Evolutionary conservation across 495 filamentous ascomycete genomes (phyloP).

Genomic region (Xylaria scruposa): DNA sequence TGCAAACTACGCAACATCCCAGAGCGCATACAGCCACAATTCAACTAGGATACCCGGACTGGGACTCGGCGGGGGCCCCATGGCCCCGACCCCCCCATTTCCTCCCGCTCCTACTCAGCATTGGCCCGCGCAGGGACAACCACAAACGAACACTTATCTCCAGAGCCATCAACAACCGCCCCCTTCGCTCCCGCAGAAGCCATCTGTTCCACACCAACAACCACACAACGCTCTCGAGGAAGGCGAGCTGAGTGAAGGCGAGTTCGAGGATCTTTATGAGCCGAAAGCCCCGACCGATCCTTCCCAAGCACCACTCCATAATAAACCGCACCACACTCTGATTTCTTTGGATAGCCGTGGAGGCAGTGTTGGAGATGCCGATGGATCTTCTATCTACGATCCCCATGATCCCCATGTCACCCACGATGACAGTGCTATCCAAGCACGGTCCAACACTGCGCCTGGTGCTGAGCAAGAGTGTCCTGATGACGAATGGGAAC

Average conservation of each 20-base stretch:
- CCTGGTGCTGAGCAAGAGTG: constrained; percentile 35
- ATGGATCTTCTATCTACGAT: constrained; percentile 42
- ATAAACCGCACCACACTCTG: constrained; percentile 20
- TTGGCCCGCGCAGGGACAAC: constrained; percentile 29
- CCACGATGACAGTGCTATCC: constrained; percentile 27
- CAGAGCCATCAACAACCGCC: constrained; percentile 17
- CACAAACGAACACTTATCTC: constrained; percentile 11
- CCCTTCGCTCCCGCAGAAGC: constrained; percentile 19
- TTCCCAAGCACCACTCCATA: constrained; percentile 26
- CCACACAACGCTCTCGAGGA: constrained; percentile 61
- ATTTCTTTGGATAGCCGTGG: constrained; percentile 27
- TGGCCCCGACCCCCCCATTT: constrained; percentile 13
- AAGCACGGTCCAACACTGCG: constrained; percentile 29
- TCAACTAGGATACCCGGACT: constrained; percentile 51
- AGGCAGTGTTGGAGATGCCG: constrained; percentile 36
- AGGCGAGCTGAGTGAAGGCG: constrained; percentile 75
- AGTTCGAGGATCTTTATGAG: constrained; percentile 58
- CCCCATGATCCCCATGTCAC: constrained; percentile 30
- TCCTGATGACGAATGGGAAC: constrained; percentile 40
- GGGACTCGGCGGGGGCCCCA: constrained; percentile 35
- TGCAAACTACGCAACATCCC: constrained; percentile 36
- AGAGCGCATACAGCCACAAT: constrained; percentile 49
- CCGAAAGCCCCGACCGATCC: constrained; percentile 33
- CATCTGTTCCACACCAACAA: constrained; percentile 1
- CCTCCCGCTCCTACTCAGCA: constrained; percentile 16